phyloP scores from a whole-genome alignment of 257 asterid species.

The Apocynum venetum region DNA sequence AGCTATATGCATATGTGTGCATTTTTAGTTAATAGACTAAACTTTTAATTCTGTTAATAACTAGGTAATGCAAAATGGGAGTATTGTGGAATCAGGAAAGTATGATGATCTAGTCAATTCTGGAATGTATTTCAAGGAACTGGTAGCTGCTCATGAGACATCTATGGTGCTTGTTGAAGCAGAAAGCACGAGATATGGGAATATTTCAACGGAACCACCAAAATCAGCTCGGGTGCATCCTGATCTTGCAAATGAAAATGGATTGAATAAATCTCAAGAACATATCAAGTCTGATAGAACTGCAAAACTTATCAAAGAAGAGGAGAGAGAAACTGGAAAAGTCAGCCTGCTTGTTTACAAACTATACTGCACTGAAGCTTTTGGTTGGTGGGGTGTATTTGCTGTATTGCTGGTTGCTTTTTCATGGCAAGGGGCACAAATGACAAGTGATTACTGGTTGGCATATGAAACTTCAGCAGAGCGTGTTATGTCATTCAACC shows the following conservation, averaged over 20 bases:
- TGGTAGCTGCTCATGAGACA: slow-evolving; percentile 87
- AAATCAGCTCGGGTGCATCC: slow-evolving; percentile 37
- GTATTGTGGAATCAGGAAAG: slow-evolving; percentile 80
- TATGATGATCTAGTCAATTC: slow-evolving; percentile 51
- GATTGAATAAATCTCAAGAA: slow-evolving; percentile 36
- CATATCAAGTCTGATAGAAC: slow-evolving; percentile 30
- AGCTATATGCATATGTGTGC: no score
- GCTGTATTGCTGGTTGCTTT: slow-evolving; percentile 43
- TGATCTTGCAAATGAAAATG: slow-evolving; percentile 45
- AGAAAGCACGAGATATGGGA: slow-evolving; percentile 41
- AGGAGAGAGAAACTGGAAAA: slow-evolving; percentile 78
- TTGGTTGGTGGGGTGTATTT: slow-evolving; percentile 78
- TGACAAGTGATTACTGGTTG: slow-evolving; percentile 90
- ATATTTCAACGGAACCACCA: slow-evolving; percentile 28
- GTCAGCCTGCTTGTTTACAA: slow-evolving; percentile 79
- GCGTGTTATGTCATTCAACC: slow-evolving; percentile 54
- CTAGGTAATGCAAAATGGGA: slow-evolving; percentile 94
- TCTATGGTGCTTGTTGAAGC: slow-evolving; percentile 94
- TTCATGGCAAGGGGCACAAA: slow-evolving; percentile 69
- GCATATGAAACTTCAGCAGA: slow-evolving; percentile 76
- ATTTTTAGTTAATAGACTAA: not conserved
- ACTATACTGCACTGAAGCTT: slow-evolving; percentile 68
- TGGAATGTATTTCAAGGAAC: slow-evolving; percentile 64
- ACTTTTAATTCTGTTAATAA: slow-evolving; percentile 2
- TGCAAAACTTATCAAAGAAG: slow-evolving; percentile 86